Conservation (phyloP, 2,329 filamentous ascomycete species). For the Stagonosporopsis tanaceti region DNA sequence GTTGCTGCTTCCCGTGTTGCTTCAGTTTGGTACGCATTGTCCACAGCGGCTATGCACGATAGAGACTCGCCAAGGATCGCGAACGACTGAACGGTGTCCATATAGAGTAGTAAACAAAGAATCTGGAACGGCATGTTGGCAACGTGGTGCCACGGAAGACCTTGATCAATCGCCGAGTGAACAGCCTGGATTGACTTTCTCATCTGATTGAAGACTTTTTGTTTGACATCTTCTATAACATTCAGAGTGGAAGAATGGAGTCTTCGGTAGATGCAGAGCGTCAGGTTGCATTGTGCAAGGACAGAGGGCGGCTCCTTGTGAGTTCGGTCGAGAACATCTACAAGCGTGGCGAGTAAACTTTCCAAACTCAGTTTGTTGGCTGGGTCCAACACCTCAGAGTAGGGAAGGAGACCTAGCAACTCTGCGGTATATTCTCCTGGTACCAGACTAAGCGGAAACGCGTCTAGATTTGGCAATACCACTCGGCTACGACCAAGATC, state of each 20-base stretch:
- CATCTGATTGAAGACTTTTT: neutral
- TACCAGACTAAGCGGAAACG: neutral
- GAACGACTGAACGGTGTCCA: slow-evolving; percentile 4
- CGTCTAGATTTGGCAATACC: neutral
- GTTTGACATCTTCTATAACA: neutral
- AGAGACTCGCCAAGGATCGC: neutral
- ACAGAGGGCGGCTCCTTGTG: slow-evolving; percentile 11
- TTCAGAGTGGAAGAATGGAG: neutral
- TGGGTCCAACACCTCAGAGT: slow-evolving; percentile 7
- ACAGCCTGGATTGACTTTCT: slow-evolving; percentile 2
- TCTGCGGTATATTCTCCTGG: slow-evolving; percentile 5
- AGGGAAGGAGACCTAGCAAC: slow-evolving; percentile 5
- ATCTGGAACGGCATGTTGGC: slow-evolving; percentile 10
- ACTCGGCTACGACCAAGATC: slow-evolving; percentile 9
- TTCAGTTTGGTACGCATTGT: slow-evolving; percentile 7
- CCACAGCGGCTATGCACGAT: slow-evolving; percentile 5
- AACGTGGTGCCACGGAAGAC: slow-evolving; percentile 7
- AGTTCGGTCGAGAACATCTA: neutral
- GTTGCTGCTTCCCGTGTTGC: slow-evolving; percentile 5
- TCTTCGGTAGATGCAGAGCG: slow-evolving; percentile 5
- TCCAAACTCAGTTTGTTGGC: neutral
- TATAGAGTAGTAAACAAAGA: slow-evolving; percentile 3
- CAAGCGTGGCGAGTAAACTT: neutral
- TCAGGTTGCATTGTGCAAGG: slow-evolving; percentile 4
- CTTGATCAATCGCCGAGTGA: slow-evolving; percentile 2